Evolutionary conservation across 148 eudicot species (phyloP), one percentile per base, ranked within the genome.

Genomic region (Agrostemma githago): DNA sequence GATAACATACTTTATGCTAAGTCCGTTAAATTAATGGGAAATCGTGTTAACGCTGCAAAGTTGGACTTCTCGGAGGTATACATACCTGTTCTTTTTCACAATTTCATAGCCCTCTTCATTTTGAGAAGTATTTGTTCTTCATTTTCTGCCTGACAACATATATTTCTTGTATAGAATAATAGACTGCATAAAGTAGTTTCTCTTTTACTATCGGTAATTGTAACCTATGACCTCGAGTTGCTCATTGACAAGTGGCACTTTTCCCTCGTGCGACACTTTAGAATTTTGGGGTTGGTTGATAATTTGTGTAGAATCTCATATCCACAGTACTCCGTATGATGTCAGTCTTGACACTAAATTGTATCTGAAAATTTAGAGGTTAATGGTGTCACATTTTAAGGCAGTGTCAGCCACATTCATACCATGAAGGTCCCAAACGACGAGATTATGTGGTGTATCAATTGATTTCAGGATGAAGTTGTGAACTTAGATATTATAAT

Each of bases 11-110:
- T 84, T 4, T 93, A 89, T 82, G 95, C 98, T 11, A 94, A 91
- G 86, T 41, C 87, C 16, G 98, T 94, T 70, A 94, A 89, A 84
- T 76, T 91, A 72, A 91, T 91, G 97, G 92, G 93, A 21, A 59
- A 89, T 72, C 91, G 98, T 57, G 66, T 80, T 62, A 91, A 86
- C 82, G 98, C 98, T 77, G 93, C 91, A 53, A 86, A 87, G 84
- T 77, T 94, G 66, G 98, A 91, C 84, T 94, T 91, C 77, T 94
- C 98, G 6, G 98, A 94, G 96, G 98, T 91, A 84, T 21, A 64
- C 41, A n/a, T 12, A 14, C 66, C 40, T 17, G 11, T 66, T 17
- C 46, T 63, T 9, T 63, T 34, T 63, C 8, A 7, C 34, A 43
- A 43, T 5, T 43, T 5, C 46, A 43, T 43, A 4, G 8, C 8